Evolutionary conservation across 2,329 filamentous ascomycete genomes (phyloP).

Genomic region (Penicillium sp.): DNA sequence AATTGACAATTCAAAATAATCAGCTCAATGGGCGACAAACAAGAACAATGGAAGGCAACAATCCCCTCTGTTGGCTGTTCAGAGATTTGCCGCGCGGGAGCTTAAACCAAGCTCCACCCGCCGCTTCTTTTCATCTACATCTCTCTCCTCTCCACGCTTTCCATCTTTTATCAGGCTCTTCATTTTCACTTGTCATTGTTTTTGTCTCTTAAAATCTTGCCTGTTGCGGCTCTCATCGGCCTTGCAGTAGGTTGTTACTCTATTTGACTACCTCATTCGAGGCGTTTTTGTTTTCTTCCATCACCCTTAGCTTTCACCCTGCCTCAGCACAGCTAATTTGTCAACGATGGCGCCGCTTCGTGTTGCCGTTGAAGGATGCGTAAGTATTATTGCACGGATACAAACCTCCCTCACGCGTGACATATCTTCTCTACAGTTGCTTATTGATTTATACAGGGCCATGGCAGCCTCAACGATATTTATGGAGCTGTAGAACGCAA

Average conservation of each 20-base stretch:
- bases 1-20: neutral
- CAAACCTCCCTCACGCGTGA: neutral
- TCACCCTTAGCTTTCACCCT: neutral
- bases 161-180: neutral
- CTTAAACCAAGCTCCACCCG: constrained; percentile 11
- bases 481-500: constrained; percentile 74
- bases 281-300: neutral
- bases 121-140: constrained; percentile 10
- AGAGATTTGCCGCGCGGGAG: constrained; percentile 12
- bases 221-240: neutral
- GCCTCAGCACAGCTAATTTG: neutral
- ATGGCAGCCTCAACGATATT: constrained; percentile 88
- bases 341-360: constrained; percentile 49
- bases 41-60: neutral
- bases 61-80: neutral
- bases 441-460: constrained; percentile 59
- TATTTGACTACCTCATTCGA: neutral
- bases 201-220: neutral
- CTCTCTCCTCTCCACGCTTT: constrained; percentile 4
- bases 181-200: neutral
- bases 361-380: constrained; percentile 83
- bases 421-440: neutral
- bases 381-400: constrained; percentile 46
- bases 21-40: neutral
- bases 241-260: neutral